Evolutionary conservation across 2,329 filamentous ascomycete genomes (phyloP).

Genomic region (Meredithiella fracta): DNA sequence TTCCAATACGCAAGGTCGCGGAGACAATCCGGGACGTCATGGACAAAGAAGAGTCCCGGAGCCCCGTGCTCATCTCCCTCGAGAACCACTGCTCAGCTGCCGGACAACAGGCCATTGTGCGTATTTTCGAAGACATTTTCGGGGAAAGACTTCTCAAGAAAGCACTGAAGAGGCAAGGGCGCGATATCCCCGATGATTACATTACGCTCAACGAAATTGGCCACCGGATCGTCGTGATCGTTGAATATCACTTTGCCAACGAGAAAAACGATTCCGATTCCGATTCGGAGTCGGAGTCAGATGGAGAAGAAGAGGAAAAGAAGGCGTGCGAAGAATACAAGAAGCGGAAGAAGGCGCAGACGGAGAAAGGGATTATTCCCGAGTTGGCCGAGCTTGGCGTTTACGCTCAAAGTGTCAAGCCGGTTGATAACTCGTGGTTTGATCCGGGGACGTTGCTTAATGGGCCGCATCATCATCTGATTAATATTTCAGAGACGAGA

Average conservation of each 20-base stretch:
- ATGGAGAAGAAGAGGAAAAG: slow-evolving; percentile 29
- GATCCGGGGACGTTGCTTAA: slow-evolving; percentile 33
- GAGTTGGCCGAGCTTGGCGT: slow-evolving; percentile 50
- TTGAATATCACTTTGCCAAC: slow-evolving; percentile 45
- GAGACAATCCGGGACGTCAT: slow-evolving; percentile 47
- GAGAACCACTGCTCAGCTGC: slow-evolving; percentile 48
- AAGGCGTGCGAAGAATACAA: slow-evolving; percentile 36
- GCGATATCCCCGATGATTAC: slow-evolving; percentile 37
- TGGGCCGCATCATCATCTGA: slow-evolving; percentile 46
- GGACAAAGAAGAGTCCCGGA: slow-evolving; percentile 35
- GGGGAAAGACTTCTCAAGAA: slow-evolving; percentile 42
- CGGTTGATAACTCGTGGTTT: slow-evolving; percentile 49
- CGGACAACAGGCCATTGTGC: slow-evolving; percentile 43
- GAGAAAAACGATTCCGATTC: slow-evolving; percentile 27
- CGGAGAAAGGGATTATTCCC: slow-evolving; percentile 38
- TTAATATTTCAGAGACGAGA: slow-evolving; percentile 46
- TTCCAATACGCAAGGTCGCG: slow-evolving; percentile 48
- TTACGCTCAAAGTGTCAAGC: slow-evolving; percentile 55
- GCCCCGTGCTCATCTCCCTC: slow-evolving; percentile 46
- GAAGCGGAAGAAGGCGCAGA: slow-evolving; percentile 32
- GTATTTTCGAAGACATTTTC: slow-evolving; percentile 50
- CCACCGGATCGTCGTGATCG: slow-evolving; percentile 48
- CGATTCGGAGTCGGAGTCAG: slow-evolving; percentile 19
- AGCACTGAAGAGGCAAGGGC: slow-evolving; percentile 38
- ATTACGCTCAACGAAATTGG: slow-evolving; percentile 43